Evolutionary conservation across 306 rosid genomes (phyloP).

Genomic region (Lathyrus tuberosus): DNA sequence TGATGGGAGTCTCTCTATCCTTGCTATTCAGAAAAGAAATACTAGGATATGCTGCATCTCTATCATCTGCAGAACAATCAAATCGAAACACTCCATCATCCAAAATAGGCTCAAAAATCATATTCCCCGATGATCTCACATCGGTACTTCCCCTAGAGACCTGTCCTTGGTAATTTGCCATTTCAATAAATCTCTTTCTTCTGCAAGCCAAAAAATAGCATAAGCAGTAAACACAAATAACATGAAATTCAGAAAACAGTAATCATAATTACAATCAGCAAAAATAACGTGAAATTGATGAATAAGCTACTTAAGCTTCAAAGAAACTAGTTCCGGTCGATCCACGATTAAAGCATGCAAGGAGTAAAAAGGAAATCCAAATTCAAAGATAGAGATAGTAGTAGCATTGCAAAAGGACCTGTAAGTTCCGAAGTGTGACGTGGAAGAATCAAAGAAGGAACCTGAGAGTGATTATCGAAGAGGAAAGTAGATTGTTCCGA

Average conservation of each 20-base stretch:
- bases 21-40: slow-evolving; percentile 62
- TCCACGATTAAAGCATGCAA: neutral
- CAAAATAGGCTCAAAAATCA: slow-evolving; percentile 75
- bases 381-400: neutral
- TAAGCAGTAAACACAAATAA: neutral
- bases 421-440: neutral
- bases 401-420: slow-evolving; percentile 25
- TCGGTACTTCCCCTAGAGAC: slow-evolving; percentile 41
- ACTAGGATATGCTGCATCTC: slow-evolving; percentile 74
- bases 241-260: neutral
- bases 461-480: slow-evolving; percentile 37
- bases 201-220: slow-evolving; percentile 46
- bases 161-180: slow-evolving; percentile 51
- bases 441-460: slow-evolving; percentile 18
- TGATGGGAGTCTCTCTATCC: slow-evolving; percentile 62
- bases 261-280: neutral
- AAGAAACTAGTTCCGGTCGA: neutral
- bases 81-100: slow-evolving; percentile 84
- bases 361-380: slow-evolving; percentile 15
- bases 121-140: slow-evolving; percentile 58
- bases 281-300: neutral
- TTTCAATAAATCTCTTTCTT: slow-evolving; percentile 47
- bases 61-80: slow-evolving; percentile 74
- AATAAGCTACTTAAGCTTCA: slow-evolving; percentile 14
- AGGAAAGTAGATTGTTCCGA: slow-evolving; percentile 8